Evolutionary conservation across 225 moss, liverwort and hornwort genomes (phyloP), one percentile per base, ranked within the genome.

Genomic region (Straminergon stramineum): DNA sequence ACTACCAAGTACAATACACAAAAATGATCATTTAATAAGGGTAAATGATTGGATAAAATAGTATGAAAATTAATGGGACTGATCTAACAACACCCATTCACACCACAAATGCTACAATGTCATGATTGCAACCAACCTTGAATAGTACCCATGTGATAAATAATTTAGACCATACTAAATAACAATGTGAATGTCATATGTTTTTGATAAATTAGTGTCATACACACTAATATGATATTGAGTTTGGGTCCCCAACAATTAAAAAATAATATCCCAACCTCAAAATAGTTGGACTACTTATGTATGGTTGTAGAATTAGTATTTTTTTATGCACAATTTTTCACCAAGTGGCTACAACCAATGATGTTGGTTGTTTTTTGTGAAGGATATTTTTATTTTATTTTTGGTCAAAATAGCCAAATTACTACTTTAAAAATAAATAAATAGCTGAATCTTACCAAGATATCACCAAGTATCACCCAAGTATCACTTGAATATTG

Each of bases 221-320:
- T 3, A 20, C 2, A 21, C 21, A 31, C 0, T 34, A 0, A 21
- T 21, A 52, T 3, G 17, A 52, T 51, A 75, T 48, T 7, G 9
- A 51, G 1, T 75, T 0, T 19, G 2, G 19, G 12, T 48, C 7
- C 7, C 0, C 1, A 0, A 18, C 18, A 32, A 6, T 19, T 12
- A 13, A 51, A 51, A 31, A 51, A 31, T 51, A 5, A 48, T 31
- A 48, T 18, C 4, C 4, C 0, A 45, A 0, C 3, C 6, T 56
- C 4, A 56, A 0, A 26, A 1, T 28, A 28, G 16, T 73, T 43
- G 15, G 9, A 3, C 8, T 28, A 15, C 28, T 28, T 0, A 1
- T 0, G 2, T 45, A 73, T 0, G 5, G 0, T 74, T 74, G 5
- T 10, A 73, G 27, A 16, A 73, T 9, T 2, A 39, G 1, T 21